Base-by-base conservation (phyloP, 1,284 basidiomycete genomes). In the Cryptococcus sp. region DNA sequence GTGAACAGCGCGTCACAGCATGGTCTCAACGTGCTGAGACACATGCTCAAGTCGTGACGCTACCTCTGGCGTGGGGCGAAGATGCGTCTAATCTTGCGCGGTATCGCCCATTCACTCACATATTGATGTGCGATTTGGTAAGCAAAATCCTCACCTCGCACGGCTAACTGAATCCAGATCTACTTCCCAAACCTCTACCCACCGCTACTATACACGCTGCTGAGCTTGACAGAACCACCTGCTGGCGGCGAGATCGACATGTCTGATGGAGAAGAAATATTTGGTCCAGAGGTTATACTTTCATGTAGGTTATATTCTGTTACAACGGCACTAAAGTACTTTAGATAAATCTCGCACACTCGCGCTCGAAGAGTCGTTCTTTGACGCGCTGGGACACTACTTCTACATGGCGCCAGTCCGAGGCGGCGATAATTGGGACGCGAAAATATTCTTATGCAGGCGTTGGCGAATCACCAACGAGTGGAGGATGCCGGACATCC, bases 101-200 rank as follows among this genome's bases (percentile, higher is more conserved):
- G 20, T 58, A 57, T 25, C 60, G 63, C 7, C 62, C 62, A n/a
- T 66, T 71, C 49, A 74, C 70, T 5, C 75, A 77, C 56, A 69
- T 78, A 43, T 55, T 78, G 19, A 62, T 75, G 62, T 74, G 75
- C 54, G 76, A 78, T 57, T 59, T 78, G 29, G 76, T 78, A 53
- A 49, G 75, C 66, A 20, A 13, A 50, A 13, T 46, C 5, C 11
- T 37, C n/a, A 43, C 26, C 44, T 29, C 38, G 19, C 17, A 23
- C 29, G n/a, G 38, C 54, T 57, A 29, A 63, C 25, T 19, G 3
- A 10, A 4, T 7, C 5, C 50, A 78, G 76, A 66, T 77, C 8
- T 76, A 78, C 62, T 77, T 78, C 47, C 77, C 77, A 0, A 62
- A 76, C 43, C 68, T 77, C 1, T 76, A 77, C 49, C 74, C 73